Conservation (phyloP, 2,329 filamentous ascomycete species). For the Nothophaeocryptopus gaeumannii region DNA sequence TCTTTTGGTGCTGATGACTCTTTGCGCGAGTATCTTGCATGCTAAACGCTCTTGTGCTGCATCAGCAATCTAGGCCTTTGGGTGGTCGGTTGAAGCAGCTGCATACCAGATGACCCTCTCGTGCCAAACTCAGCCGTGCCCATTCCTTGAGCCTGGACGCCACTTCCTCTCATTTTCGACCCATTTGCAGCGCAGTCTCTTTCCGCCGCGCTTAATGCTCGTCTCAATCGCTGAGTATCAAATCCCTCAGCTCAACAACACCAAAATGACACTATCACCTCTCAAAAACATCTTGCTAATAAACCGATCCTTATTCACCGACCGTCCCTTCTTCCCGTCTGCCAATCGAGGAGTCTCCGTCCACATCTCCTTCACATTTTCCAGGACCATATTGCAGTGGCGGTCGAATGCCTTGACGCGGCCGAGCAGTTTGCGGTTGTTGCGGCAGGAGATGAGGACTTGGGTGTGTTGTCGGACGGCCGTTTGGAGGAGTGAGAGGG, state of each 20-base stretch:
- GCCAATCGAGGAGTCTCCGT: constrained; percentile 83
- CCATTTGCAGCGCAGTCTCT: not conserved
- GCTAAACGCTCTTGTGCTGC: no score
- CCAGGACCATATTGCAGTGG: constrained; percentile 98
- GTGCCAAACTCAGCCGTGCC: not conserved
- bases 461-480: constrained; percentile 92
- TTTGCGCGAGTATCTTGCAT: no score
- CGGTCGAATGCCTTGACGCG: constrained; percentile 98
- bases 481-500: constrained; percentile 91
- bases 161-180: not conserved
- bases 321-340: constrained; percentile 81
- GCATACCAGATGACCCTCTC: constrained; percentile 8
- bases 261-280: constrained; percentile 84
- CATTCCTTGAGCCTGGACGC: constrained; percentile 3
- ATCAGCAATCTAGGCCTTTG: no score
- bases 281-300: constrained; percentile 96
- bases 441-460: constrained; percentile 94
- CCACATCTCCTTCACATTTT: constrained; percentile 99
- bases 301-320: constrained; percentile 96
- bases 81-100: no score
- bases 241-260: constrained; percentile 62
- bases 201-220: no score
- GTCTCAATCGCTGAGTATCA: not conserved
- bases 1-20: not conserved
- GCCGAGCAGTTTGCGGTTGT: constrained; percentile 96